Evolutionary conservation across 805 yeast genomes (phyloP), one percentile per base, ranked within the genome.

Genomic region (Isabelozyma heimii): DNA sequence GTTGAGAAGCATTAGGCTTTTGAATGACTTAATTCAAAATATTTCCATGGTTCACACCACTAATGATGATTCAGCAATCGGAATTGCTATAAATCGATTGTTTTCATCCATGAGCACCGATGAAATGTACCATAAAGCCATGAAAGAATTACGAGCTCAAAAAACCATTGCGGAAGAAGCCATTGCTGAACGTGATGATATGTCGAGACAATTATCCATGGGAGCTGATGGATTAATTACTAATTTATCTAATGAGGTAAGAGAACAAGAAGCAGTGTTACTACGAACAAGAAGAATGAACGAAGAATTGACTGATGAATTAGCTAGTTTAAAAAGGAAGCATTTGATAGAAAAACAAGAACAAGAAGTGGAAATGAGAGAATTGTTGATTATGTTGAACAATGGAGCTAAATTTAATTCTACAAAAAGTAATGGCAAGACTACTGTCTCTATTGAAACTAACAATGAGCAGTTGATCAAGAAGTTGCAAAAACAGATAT

Each of bases 171-270:
- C 84, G 2, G 85, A 82, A 51, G 77, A 76, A 50, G 83, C 84
- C 13, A 65, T 69, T 15, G 81, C 82, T 2, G 90, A 85, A 58
- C 66, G 83, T 49, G 82, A 81, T 61, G 83, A 80, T 33, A 73
- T 89, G 72, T 79, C 82, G 30, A 72, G 82, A 46, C 89, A 85
- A 61, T 70, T 89, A 24, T 76, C 82, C 4, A 65, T 88, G 60
- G 97, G 97, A 1, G 84, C 95, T 2, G 87, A 87, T 50, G 91
- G 90, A 26, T 70, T 85, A 59, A 76, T 88, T 42, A 75, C 84
- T 40, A 76, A 78, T 44, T 66, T 91, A 37, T 72, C 80, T 26
- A 75, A 75, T 48, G 89, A 89, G 51, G 62, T 87, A 20, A 74
- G 76, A 42, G 91, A 89, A 56, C 84, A 83, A 51, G 85, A 81